Evolutionary conservation across 2,329 filamentous ascomycete species (phyloP), one percentile per base, ranked within the genome.

Genomic region (Stachybotrys echinatus): DNA sequence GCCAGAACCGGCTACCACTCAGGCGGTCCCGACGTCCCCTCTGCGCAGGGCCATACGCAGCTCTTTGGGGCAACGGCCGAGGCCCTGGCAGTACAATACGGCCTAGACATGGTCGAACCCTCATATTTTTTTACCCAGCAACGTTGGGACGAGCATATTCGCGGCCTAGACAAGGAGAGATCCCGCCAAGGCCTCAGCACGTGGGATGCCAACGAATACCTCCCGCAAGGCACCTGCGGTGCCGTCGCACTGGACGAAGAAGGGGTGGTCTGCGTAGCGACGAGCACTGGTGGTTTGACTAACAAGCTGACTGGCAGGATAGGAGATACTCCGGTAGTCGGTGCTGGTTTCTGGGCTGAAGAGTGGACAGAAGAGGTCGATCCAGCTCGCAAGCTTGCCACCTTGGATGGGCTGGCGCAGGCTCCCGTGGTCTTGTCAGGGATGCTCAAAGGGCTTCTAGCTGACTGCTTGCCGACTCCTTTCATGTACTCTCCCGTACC

Each of bases 261-360:
- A 39, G 90, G 90, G 1, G 81, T 87, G 4, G 67, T 95, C 3
- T 91, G 88, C 57, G 74, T 65, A n/a, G 82, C 81, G 1, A 85
- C 81, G 3, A 83, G 78, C 60, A 85, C 81, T 0, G 91, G 91
- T 5, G 91, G 91, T 0, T 65, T 95, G 66, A 96, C 91, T 20
- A 96, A 96, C 65, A 96, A 96, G 72, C 70, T 92, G 49, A 88
- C 88, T 0, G 91, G 90, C 0, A 76, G 91, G 19, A 85, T 95
- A 54, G 91, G 91, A 1, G 91, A 96, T 63, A 96, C 91, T 12
- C 90, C 91, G 0, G 87, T 86, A 0, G 72, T 91, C 0, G 91
- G 91, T 0, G 87, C 90, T 1, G 91, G 91, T 0, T 96, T 91
- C 66, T 96, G 90, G 89, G 89, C 91, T 0, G 91, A 95, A 64